These are phyloP conservation scores for Syncephalastrum monosporum DNA, from an alignment of 371 early-diverging fungal species.

Conservation along the genomic window DNA sequence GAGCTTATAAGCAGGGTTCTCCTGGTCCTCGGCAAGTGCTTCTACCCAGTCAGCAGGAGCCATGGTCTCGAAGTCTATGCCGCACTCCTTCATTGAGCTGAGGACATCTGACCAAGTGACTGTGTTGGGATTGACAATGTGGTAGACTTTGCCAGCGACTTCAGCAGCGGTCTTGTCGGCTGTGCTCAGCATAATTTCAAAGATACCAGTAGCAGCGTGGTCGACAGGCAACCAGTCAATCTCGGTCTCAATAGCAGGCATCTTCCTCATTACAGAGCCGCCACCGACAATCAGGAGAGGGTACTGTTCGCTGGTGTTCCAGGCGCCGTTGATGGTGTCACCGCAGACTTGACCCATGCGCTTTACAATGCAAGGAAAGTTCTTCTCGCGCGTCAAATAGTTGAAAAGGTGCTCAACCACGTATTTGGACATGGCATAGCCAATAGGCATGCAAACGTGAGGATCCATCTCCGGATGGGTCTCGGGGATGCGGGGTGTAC, in stretches of 20 bases:
- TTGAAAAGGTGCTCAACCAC: slow-evolving; percentile 29
- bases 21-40: slow-evolving; percentile 17
- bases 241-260: slow-evolving; percentile 20
- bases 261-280: slow-evolving; percentile 26
- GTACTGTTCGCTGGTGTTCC: slow-evolving; percentile 42
- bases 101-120: slow-evolving; percentile 21
- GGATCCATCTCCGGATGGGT: slow-evolving; percentile 22
- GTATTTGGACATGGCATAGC: slow-evolving; percentile 42
- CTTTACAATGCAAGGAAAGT: slow-evolving; percentile 27
- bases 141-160: slow-evolving; percentile 14
- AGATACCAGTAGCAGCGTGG: slow-evolving; percentile 26
- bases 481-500: slow-evolving; percentile 19
- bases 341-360: slow-evolving; percentile 43
- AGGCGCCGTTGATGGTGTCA: slow-evolving; percentile 30
- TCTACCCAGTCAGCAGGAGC: slow-evolving; percentile 23
- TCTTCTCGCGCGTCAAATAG: slow-evolving; percentile 23
- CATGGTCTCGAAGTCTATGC: slow-evolving; percentile 25
- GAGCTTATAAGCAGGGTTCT: slow-evolving; percentile 28
- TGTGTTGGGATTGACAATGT: slow-evolving; percentile 30
- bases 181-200: slow-evolving; percentile 24
- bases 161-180: slow-evolving; percentile 7
- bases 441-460: slow-evolving; percentile 29
- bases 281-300: slow-evolving; percentile 37
- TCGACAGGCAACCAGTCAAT: slow-evolving; percentile 39
- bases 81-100: slow-evolving; percentile 15